Conservation (phyloP, 2,329 filamentous ascomycete species). For the Hymenoscyphus infarciens region DNA sequence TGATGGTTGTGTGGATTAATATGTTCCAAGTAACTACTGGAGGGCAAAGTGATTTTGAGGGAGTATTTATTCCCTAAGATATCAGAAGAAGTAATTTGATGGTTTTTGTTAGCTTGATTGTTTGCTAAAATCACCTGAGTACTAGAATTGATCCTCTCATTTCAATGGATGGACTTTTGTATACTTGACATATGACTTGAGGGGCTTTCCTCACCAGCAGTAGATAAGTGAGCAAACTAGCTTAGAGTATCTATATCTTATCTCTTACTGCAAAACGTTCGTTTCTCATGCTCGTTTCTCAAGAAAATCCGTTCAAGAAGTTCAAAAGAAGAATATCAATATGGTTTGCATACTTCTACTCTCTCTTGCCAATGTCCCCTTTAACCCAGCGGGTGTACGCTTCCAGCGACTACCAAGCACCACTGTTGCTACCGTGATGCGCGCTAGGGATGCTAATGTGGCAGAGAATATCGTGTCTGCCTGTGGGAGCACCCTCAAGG, state of each 20-base stretch:
- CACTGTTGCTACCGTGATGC: not conserved
- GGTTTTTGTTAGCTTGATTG: not conserved
- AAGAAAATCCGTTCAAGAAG: too few species aligned
- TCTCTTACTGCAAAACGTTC: too few species aligned
- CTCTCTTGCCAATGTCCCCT: not conserved
- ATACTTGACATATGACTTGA: too few species aligned
- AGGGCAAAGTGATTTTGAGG: conserved; percentile 4
- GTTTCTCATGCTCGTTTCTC: too few species aligned
- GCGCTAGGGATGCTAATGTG: not conserved
- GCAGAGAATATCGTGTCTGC: not conserved
- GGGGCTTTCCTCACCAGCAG: too few species aligned
- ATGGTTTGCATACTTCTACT: not conserved
- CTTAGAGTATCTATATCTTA: too few species aligned
- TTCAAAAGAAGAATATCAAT: too few species aligned
- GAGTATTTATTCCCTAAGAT: not conserved
- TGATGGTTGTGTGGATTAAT: conserved; percentile 1
- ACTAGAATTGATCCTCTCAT: not conserved
- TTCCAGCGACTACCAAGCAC: not conserved
- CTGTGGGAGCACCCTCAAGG: not conserved
- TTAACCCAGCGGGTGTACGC: not conserved
- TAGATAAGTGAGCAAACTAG: too few species aligned
- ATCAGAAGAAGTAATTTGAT: not conserved
- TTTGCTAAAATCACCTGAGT: not conserved
- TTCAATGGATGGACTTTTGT: too few species aligned
- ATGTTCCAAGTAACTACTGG: conserved; percentile 7